phyloP scores from a whole-genome alignment of 148 eudicot genomes.

The Diospyros lotus region DNA sequence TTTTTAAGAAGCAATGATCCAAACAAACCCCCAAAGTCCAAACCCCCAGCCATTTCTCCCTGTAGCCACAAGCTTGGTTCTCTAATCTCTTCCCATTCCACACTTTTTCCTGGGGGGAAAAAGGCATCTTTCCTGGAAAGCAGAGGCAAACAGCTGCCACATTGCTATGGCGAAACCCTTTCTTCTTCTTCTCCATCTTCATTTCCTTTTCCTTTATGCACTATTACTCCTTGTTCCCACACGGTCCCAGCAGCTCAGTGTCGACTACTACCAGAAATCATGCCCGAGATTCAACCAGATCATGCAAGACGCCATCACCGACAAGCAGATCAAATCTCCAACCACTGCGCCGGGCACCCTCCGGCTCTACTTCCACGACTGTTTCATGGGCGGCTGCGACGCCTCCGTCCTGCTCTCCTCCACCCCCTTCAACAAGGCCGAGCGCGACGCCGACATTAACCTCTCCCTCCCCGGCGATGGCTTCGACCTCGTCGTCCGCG shows the following conservation, averaged over 20 bases:
- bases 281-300: slow-evolving; percentile 41
- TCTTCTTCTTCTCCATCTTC: slow-evolving; percentile 10
- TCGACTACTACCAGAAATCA: slow-evolving; percentile 25
- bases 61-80: neutral
- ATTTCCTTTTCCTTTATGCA: neutral
- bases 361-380: slow-evolving; percentile 52
- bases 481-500: slow-evolving; percentile 40
- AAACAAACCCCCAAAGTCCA: too few relatives aligned
- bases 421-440: slow-evolving; percentile 40
- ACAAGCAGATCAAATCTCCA: slow-evolving; percentile 50
- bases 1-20: too few relatives aligned
- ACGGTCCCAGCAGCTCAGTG: slow-evolving; percentile 18
- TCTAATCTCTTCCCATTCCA: neutral
- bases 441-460: slow-evolving; percentile 45
- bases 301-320: slow-evolving; percentile 31
- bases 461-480: slow-evolving; percentile 52
- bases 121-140: neutral
- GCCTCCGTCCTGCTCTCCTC: slow-evolving; percentile 47
- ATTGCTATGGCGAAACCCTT: slow-evolving; percentile 12
- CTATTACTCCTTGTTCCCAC: slow-evolving; percentile 16
- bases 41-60: neutral
- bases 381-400: slow-evolving; percentile 43
- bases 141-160: neutral
- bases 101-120: too few relatives aligned
- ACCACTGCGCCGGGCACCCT: slow-evolving; percentile 50